Base-by-base conservation (phyloP, 176 grass and related monocot genomes). In the Poa annua region DNA sequence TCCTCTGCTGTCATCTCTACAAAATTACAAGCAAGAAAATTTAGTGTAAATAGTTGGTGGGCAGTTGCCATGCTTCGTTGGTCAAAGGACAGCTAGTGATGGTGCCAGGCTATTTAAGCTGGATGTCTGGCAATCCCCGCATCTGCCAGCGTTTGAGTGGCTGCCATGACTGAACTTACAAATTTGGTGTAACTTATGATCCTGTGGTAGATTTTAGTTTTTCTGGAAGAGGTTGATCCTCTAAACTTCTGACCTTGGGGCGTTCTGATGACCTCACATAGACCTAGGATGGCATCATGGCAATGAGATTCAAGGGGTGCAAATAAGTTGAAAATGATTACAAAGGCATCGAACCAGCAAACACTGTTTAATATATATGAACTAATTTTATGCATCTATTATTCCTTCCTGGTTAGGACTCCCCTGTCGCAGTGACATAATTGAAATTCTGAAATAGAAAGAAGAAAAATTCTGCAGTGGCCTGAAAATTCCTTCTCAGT, bases 51-150 rank as follows among this genome's bases (percentile, higher is more conserved):
- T 53, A 21, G 38, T 76, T 66, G 80, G 75, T 52, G 25, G 81
- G n/a, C 66, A 56, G 70, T 76, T 80, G 51, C 55, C 71, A 76
- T 77, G n/a, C 24, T 63, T 80, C 71, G 74, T 86, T 85, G 86
- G 51, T 83, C 49, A 78, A 75, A 39, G 79, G 68, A 88, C 90
- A 86, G 51, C 60, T 88, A 68, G 41, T 21, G 36, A 73, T 52
- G 48, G 67, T 83, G 78, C 75, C 78, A 85, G 65, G 35, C 80
- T 86, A 72, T 77, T 65, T 50, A 72, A 75, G 74, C 36, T 86
- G 60, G 63, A 33, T 88, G 67, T 35, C 52, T 50, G 48, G 13
- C 75, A 73, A 86, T 76, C 66, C 38, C n/a, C 83, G 41, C 10
- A 63, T 74, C 51, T 88, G 75, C 59, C 55, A 68, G 61, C 26